A percentile compares a stretch with the other conserved stretches of the same genome.
Conservation (phyloP, 1,139 yeast genomes). For the Magnusiomyces ingens region DNA sequence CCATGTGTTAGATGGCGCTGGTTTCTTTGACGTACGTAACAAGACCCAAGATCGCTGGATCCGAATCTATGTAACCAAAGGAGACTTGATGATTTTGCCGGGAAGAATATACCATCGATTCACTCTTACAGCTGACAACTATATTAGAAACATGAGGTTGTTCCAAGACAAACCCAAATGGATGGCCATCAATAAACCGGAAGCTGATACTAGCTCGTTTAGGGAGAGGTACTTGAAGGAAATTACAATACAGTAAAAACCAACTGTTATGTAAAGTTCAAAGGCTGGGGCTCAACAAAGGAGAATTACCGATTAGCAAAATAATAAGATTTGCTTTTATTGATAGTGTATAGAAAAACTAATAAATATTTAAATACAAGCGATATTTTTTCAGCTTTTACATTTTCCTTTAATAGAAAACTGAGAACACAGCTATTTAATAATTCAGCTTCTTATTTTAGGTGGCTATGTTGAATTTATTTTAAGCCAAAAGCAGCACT, state of each 20-base stretch:
- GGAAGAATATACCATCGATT: conserved; percentile 93
- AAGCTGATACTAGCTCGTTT: conserved; percentile 37
- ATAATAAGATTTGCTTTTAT: too few relatives aligned
- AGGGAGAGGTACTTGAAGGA: conserved; percentile 38
- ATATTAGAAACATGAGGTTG: conserved; percentile 70
- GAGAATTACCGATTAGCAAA: too few relatives aligned
- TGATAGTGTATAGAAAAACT: too few relatives aligned
- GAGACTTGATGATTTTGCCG: conserved; percentile 61
- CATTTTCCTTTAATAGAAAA: too few relatives aligned
- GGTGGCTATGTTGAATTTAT: too few relatives aligned
- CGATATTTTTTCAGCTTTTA: too few relatives aligned
- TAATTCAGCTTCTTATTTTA: too few relatives aligned
- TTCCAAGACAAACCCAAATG: conserved; percentile 96
- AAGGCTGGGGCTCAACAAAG: too few relatives aligned
- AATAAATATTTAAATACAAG: too few relatives aligned
- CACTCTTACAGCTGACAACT: conserved; percentile 57
- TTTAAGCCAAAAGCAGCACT: too few relatives aligned
- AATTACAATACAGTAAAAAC: background rate
- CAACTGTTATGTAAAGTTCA: too few relatives aligned
- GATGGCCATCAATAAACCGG: conserved; percentile 76
- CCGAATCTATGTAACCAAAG: conserved; percentile 54
- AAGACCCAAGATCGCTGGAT: conserved; percentile 62
- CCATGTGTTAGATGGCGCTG: conserved; percentile 82
- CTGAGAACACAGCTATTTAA: too few relatives aligned
- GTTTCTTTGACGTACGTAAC: conserved; percentile 84